phyloP scores from a whole-genome alignment of 2,329 filamentous ascomycete species.

The Aspergillus fructus region DNA sequence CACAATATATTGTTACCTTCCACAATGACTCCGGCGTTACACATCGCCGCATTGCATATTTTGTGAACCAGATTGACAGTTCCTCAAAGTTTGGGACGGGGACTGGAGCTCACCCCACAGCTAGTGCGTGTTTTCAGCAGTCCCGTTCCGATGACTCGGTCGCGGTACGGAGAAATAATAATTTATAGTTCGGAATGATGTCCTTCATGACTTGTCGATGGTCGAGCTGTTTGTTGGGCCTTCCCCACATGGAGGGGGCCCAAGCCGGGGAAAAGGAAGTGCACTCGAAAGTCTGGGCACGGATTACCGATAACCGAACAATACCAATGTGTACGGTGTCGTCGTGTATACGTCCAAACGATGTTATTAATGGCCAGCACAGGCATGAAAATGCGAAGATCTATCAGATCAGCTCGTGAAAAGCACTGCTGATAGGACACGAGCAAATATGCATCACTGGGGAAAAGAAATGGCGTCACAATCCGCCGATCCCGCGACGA shows the following conservation, averaged over 20 bases:
- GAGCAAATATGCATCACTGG: no score
- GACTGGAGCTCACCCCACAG: not conserved
- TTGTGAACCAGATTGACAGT: not conserved
- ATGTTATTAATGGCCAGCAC: not conserved
- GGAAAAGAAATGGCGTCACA: no score
- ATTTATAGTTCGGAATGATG: not conserved
- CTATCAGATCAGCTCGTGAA: not conserved
- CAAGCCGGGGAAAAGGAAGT: slow-evolving; percentile 12
- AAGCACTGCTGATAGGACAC: not conserved
- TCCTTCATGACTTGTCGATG: no score
- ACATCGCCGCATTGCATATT: no score
- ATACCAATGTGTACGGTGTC: not conserved
- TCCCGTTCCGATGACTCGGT: not conserved
- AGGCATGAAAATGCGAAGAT: not conserved
- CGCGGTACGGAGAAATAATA: not conserved
- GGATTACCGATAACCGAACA: slow-evolving; percentile 1
- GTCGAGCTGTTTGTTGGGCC: no score
- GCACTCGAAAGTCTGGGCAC: not conserved
- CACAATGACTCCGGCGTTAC: no score
- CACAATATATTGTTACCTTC: no score
- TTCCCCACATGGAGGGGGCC: slow-evolving; percentile 1
- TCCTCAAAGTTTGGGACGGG: not conserved
- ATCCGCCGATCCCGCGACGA: not conserved
- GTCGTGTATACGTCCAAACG: not conserved
- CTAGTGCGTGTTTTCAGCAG: not conserved